A percentile compares a stretch with the other conserved stretches of the same genome.
Evolutionary conservation across 1,284 basidiomycete species (phyloP).

Genomic region (Pisolithus thermaeus): DNA sequence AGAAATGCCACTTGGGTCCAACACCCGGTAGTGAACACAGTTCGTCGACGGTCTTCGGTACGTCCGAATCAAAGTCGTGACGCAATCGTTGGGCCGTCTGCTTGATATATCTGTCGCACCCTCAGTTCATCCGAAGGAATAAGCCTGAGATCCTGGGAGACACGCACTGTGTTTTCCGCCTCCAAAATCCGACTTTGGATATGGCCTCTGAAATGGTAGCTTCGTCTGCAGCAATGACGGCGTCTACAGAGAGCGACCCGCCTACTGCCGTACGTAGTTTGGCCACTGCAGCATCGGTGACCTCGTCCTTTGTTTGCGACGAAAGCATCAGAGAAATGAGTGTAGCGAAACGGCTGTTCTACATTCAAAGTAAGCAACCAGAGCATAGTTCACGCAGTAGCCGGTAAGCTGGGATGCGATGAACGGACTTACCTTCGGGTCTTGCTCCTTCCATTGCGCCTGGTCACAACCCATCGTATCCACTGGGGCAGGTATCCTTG

Average conservation of each 20-base stretch:
- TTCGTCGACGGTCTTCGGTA: conserved; percentile 83
- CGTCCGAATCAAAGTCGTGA: conserved; percentile 72
- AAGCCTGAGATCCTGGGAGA: background rate
- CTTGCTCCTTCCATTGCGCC: conserved; percentile 54
- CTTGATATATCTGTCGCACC: conserved; percentile 57
- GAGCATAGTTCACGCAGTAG: background rate
- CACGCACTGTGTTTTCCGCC: conserved; percentile 72
- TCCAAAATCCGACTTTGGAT: conserved; percentile 90
- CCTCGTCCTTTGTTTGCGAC: conserved; percentile 92
- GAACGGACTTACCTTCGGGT: conserved; percentile 51
- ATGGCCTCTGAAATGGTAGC: conserved; percentile 68
- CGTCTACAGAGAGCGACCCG: conserved; percentile 73
- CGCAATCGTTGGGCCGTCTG: conserved; percentile 63
- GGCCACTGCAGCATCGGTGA: conserved; percentile 78
- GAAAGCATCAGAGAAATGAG: conserved; percentile 94
- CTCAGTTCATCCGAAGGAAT: background rate
- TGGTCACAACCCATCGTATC: conserved; percentile 88
- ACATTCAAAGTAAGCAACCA: conserved; percentile 8
- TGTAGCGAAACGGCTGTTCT: conserved; percentile 79
- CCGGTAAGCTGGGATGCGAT: conserved; percentile 5
- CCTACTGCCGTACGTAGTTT: conserved; percentile 73
- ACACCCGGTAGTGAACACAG: conserved; percentile 82
- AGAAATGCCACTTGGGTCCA: conserved; percentile 91
- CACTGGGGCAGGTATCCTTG: conserved; percentile 72
- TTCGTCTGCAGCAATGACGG: conserved; percentile 61